These are phyloP conservation scores for Eucalyptus polybractea DNA, from an alignment of 345 rosid genomes.

Conservation along the genomic window DNA sequence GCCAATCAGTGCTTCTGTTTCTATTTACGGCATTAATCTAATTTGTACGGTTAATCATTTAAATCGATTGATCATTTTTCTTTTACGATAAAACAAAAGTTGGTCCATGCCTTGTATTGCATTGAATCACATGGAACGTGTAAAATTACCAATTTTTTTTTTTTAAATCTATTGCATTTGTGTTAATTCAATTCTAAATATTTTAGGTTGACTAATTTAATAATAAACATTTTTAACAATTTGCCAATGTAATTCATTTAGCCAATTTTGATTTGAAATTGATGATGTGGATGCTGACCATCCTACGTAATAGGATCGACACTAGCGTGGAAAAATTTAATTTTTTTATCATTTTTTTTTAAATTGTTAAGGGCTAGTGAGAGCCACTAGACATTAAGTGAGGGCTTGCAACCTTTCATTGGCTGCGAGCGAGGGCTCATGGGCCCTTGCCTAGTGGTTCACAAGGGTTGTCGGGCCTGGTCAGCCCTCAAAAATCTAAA, in stretches of 20 bases:
- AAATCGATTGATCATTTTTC: background rate
- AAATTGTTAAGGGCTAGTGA: background rate
- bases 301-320: rapidly evolving
- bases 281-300: rapidly evolving
- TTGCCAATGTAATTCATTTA: too few relatives aligned
- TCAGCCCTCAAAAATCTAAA: background rate
- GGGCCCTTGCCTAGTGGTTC: background rate
- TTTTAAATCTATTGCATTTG: too few relatives aligned
- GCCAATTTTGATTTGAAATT: too few relatives aligned
- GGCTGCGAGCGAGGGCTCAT: rapidly evolving
- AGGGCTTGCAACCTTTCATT: background rate
- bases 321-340: background rate
- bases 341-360: too few relatives aligned
- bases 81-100: background rate
- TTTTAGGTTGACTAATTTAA: too few relatives aligned
- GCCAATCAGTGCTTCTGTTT: background rate
- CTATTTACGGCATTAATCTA: background rate
- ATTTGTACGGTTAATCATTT: background rate
- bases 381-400: background rate
- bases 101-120: background rate
- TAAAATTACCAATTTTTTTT: too few relatives aligned
- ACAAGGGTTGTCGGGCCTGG: background rate
- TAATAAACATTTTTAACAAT: too few relatives aligned
- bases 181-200: too few relatives aligned
- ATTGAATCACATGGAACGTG: background rate